Conservation (phyloP, 176 grass and related monocot genomes). For the Oropetium thomaeum region DNA sequence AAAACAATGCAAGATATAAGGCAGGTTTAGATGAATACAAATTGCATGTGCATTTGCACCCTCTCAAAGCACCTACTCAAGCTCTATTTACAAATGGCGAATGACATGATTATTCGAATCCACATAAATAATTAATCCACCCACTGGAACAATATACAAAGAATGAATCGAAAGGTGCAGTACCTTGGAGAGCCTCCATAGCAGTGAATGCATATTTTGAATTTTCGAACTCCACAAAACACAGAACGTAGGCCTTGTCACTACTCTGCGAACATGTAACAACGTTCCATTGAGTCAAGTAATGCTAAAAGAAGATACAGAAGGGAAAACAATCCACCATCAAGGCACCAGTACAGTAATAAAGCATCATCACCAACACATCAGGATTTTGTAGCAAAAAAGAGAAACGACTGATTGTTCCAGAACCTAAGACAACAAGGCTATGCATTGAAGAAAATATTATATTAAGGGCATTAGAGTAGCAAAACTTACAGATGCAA, state of each 20-base stretch:
- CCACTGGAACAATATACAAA: background rate
- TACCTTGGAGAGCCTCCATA: slow-evolving; percentile 64
- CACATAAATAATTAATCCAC: background rate
- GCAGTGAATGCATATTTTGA: slow-evolving; percentile 48
- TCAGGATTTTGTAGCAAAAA: slow-evolving; percentile 3
- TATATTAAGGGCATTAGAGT: background rate
- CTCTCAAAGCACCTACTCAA: background rate
- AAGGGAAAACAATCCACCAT: background rate
- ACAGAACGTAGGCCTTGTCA: slow-evolving; percentile 77
- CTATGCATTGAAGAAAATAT: background rate
- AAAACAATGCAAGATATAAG: background rate
- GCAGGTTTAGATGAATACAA: background rate
- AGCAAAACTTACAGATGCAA: slow-evolving; percentile 3
- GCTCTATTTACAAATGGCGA: background rate
- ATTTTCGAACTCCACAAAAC: slow-evolving; percentile 85
- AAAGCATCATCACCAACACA: background rate
- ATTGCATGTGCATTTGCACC: background rate
- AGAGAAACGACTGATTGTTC: background rate
- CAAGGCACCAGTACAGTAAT: background rate
- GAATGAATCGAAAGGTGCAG: background rate
- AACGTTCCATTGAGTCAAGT: background rate
- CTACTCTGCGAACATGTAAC: slow-evolving; percentile 45
- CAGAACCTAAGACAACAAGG: background rate
- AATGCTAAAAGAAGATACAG: background rate
- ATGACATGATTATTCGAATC: too few species aligned